Evolutionary conservation across 306 rosid genomes (phyloP), one percentile per base, ranked within the genome.

Genomic region (Citrullus colocynthis): DNA sequence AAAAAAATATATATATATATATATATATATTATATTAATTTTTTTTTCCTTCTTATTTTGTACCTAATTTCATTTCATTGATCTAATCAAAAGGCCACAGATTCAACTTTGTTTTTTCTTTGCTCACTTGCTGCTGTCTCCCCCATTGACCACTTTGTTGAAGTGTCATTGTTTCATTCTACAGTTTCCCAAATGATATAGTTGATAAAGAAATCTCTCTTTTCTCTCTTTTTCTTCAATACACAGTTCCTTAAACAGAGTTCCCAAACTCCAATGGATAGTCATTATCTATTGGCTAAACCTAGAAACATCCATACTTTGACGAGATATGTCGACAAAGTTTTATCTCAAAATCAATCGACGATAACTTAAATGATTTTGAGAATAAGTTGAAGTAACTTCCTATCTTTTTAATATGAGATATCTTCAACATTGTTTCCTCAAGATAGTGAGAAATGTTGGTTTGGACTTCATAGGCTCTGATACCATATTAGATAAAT

Each of bases 61-160:
- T 71, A 51, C 11, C 58, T 75, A 59, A 37, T 73, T 73, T 51
- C 37, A 69, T 69, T 69, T 69, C 55, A 73, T 52, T 73, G 6
- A 17, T 52, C 45, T 51, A 73, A 73, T 73, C 44, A 73, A 73
- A 73, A 52, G 62, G 62, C 77, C 77, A 73, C 60, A 52, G 16
- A 32, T 73, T 73, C 77, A 73, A 52, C 62, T 17, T 32, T 51
- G 62, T 73, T 32, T 52, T 52, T 73, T 52, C 1, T 49, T 28
- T 49, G 32, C 42, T 72, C 76, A 72, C 60, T 72, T 72, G 76
- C 57, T 72, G 76, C 39, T 72, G 76, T 72, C 76, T 72, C 76
- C 76, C 42, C 14, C 5, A 45, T 48, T 49, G 76, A 72, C 44
- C 76, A 28, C 58, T 72, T 72, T 48, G 76, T 72, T 72, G 59